Evolutionary conservation across 441 rosid species (phyloP), one percentile per base, ranked within the genome.

Genomic region (Syzygium syzygioides): DNA sequence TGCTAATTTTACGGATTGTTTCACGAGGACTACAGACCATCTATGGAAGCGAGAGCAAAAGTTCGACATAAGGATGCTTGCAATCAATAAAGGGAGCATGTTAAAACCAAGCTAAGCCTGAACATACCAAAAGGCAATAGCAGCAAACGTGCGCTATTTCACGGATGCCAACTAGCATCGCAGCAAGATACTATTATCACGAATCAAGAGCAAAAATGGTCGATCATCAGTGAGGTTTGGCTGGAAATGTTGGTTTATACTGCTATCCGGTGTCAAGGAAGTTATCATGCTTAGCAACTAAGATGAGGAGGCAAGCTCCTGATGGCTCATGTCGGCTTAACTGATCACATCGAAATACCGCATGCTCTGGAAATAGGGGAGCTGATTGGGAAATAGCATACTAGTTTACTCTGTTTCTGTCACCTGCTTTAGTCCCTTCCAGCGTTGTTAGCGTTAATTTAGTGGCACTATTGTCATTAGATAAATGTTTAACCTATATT

Each of bases 271-370:
- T 59, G 64, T 11, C 64, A 26, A 59, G 7, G 64, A 26, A 59
- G 30, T 26, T 26, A 59, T 59, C 64, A 25, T 59, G 64, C 64
- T 25, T 25, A 59, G 64, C 64, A 59, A 26, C 64, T 59, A 59
- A 57, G 64, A 26, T 26, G n/a, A 59, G 62, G 62, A 57, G 62
- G 14, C n/a, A n/a, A n/a, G n/a, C n/a, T n/a, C n/a, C n/a, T 11
- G 3, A 25, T 2, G n/a, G 62, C n/a, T 57, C n/a, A 57, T 57
- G 2, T 25, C 4, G 14, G n/a, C 62, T 57, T 25, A 25, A 11
- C 14, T 10, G 1, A 57, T 25, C 62, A 57, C 14, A 25, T 4
- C n/a, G 14, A 57, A 26, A 10, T 11, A 57, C 0, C 0, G 0
- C 4, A 57, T 57, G 14, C n/a, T 25, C n/a, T 0, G 62, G 62